Conservation (phyloP, 1,284 basidiomycete genomes). For the Sphagnurus paluster region DNA sequence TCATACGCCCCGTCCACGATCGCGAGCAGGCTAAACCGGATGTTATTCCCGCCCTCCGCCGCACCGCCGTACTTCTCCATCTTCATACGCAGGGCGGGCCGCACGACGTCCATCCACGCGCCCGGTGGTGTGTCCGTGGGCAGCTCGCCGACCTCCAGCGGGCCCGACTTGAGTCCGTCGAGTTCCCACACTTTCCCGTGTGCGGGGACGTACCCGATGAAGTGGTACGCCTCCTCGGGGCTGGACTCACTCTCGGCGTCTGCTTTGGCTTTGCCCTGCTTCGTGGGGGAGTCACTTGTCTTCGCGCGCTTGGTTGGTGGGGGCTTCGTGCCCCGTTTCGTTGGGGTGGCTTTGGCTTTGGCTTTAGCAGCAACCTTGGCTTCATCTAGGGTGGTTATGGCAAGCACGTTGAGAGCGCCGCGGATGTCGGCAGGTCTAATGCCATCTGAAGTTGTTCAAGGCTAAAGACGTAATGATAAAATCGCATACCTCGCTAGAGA, state of each 20-base stretch:
- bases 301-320: constrained; percentile 41
- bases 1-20: constrained; percentile 54
- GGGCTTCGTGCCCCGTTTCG: constrained; percentile 25
- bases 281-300: constrained; percentile 22
- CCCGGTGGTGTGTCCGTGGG: constrained; percentile 16
- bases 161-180: constrained; percentile 51
- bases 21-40: constrained; percentile 60
- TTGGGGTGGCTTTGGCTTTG: constrained; percentile 4
- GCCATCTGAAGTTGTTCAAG: background rate
- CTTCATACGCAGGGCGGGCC: constrained; percentile 57
- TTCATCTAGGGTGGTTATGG: constrained; percentile 42
- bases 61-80: constrained; percentile 57
- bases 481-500: constrained; percentile 52
- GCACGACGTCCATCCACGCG: constrained; percentile 58
- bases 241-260: constrained; percentile 25
- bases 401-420: constrained; percentile 46
- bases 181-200: constrained; percentile 67
- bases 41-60: constrained; percentile 42
- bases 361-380: constrained; percentile 27
- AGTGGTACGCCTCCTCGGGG: constrained; percentile 55
- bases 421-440: constrained; percentile 58
- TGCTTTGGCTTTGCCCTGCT: constrained; percentile 23
- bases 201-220: constrained; percentile 63
- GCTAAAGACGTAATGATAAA: background rate
- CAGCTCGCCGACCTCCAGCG: constrained; percentile 61